Percentiles rank a stretch among this genome's conserved stretches.
These are phyloP conservation scores for Chamaecyparis obtusa DNA, from an alignment of 75 land plant species.

Conservation along the genomic window DNA sequence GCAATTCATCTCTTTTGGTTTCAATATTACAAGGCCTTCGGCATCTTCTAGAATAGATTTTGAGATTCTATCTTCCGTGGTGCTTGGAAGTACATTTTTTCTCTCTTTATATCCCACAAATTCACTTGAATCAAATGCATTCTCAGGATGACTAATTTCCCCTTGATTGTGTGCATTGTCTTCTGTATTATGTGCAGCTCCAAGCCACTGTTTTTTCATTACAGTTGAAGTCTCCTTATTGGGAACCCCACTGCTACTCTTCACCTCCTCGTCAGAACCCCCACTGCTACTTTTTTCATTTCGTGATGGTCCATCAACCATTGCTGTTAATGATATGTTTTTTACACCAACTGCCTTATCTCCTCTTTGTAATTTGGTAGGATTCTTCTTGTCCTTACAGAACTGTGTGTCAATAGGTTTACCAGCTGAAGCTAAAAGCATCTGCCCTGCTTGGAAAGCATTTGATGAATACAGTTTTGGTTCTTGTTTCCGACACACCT, in stretches of 20 bases:
- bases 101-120: conserved; percentile 90
- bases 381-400: conserved; percentile 19
- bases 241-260: conserved; percentile 17
- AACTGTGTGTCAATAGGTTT: conserved; percentile 4
- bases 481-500: conserved; percentile 68
- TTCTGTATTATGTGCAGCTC: conserved; percentile 47
- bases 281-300: conserved; percentile 18
- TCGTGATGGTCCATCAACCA: conserved; percentile 15
- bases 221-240: conserved; percentile 11
- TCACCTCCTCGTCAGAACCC: conserved; percentile 12
- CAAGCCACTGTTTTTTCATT: conserved; percentile 81
- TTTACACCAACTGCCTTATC: conserved; percentile 2
- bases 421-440: conserved; percentile 17
- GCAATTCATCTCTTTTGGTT: conserved; percentile 40
- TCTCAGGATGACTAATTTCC: not conserved
- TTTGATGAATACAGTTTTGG: conserved; percentile 14
- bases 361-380: conserved; percentile 14
- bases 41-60: conserved; percentile 35
- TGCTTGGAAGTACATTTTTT: conserved; percentile 22
- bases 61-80: conserved; percentile 2
- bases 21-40: conserved; percentile 58
- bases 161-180: conserved; percentile 11
- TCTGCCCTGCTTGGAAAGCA: conserved; percentile 7
- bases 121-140: conserved; percentile 30
- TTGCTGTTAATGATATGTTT: conserved; percentile 5